These are phyloP conservation scores for Melampsora larici-populina DNA, from an alignment of 1,284 basidiomycete genomes.

Conservation along the genomic window DNA sequence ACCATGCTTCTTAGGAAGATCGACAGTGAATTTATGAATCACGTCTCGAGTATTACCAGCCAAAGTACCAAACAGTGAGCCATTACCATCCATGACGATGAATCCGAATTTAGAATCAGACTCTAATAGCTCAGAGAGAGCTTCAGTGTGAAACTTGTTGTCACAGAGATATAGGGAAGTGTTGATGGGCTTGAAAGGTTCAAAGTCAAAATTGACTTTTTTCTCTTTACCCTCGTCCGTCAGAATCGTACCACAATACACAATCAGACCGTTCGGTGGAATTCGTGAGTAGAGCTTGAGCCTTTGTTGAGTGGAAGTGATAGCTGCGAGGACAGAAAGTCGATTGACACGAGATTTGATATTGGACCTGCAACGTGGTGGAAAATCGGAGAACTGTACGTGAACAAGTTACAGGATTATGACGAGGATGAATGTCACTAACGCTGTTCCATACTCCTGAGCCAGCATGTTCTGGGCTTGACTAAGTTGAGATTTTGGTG, in stretches of 20 bases:
- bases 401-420: not conserved
- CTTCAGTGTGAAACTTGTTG: constrained; percentile 99
- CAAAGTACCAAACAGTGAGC: constrained; percentile 90
- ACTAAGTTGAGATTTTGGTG: constrained; percentile 78
- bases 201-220: constrained; percentile 84
- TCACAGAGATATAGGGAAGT: constrained; percentile 98
- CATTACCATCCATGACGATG: constrained; percentile 99
- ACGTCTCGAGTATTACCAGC: constrained; percentile 96
- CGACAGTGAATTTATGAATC: constrained; percentile 97
- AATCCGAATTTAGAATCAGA: constrained; percentile 98
- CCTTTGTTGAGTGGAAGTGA: constrained; percentile 97
- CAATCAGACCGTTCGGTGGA: constrained; percentile 93
- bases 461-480: constrained; percentile 92
- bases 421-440: not conserved
- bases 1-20: constrained; percentile 94
- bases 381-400: not conserved
- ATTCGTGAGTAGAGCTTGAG: constrained; percentile 94
- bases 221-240: constrained; percentile 99
- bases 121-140: constrained; percentile 91
- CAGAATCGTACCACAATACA: constrained; percentile 84
- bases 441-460: constrained; percentile 74
- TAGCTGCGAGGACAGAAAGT: constrained; percentile 92
- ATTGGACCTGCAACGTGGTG: constrained; percentile 63
- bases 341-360: constrained; percentile 99
- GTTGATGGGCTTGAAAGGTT: constrained; percentile 90